Evolutionary conservation across 768 basidiomycete genomes (phyloP).

Genomic region (Coprinopsis sp.): DNA sequence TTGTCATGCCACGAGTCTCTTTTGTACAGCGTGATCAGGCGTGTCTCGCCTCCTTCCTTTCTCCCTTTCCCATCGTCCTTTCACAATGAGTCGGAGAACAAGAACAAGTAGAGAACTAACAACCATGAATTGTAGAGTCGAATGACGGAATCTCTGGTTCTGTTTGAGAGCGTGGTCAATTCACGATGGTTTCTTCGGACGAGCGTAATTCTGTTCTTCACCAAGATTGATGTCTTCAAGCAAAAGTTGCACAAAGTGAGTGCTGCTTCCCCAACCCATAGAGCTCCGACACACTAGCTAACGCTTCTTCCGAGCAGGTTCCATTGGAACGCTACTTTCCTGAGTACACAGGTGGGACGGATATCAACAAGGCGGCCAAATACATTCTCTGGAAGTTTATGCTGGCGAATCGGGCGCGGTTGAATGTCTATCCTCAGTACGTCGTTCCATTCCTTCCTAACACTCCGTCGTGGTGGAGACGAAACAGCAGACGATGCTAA

Average conservation of each 20-base stretch:
- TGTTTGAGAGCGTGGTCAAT: conserved; percentile 91
- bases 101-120: no score
- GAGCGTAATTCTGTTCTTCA: conserved; percentile 86
- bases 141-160: conserved; percentile 86
- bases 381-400: conserved; percentile 95
- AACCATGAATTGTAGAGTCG: conserved; percentile 72
- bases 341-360: conserved; percentile 83
- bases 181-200: conserved; percentile 91
- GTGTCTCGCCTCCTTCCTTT: no score
- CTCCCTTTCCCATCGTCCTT: no score
- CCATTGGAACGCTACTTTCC: conserved; percentile 76
- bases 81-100: no score
- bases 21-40: no score
- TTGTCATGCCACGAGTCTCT: no score
- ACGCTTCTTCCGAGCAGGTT: conserved; percentile 36
- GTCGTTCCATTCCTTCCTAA: conserved; percentile 2
- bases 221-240: conserved; percentile 92
- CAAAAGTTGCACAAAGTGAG: conserved; percentile 73
- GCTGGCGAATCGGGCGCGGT: conserved; percentile 77
- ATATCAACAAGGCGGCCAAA: conserved; percentile 92
- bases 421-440: conserved; percentile 79
- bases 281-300: not conserved
- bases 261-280: conserved; percentile 21
- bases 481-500: no score
- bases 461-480: conserved; percentile 20